phyloP scores from a whole-genome alignment of 1,284 basidiomycete species.

The Boletus calvinii region DNA sequence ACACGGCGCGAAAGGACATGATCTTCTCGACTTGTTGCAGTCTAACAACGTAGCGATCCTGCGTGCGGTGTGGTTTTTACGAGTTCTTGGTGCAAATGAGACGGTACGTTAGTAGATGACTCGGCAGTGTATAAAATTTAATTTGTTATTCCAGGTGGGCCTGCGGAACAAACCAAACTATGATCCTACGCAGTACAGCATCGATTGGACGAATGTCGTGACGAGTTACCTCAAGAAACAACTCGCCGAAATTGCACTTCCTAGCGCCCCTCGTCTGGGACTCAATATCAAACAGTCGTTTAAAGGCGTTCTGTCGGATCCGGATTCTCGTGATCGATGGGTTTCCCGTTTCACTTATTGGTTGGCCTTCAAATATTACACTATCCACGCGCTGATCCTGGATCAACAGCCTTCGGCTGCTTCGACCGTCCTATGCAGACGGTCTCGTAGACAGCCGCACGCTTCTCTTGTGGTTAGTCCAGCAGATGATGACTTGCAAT shows the following conservation, averaged over 20 bases:
- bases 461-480: slow-evolving; percentile 82
- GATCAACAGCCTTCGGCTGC: slow-evolving; percentile 59
- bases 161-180: slow-evolving; percentile 70
- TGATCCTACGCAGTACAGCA: slow-evolving; percentile 81
- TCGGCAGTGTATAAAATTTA: background rate
- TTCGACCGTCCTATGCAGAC: slow-evolving; percentile 78
- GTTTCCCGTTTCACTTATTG: slow-evolving; percentile 79
- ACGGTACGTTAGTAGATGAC: slow-evolving; percentile 50
- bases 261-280: slow-evolving; percentile 70
- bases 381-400: slow-evolving; percentile 7
- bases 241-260: slow-evolving; percentile 79
- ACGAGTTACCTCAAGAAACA: slow-evolving; percentile 91
- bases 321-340: slow-evolving; percentile 73
- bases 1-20: slow-evolving; percentile 90
- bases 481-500: slow-evolving; percentile 74
- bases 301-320: slow-evolving; percentile 72
- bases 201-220: slow-evolving; percentile 87
- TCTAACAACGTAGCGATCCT: slow-evolving; percentile 78
- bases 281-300: slow-evolving; percentile 79
- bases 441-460: slow-evolving; percentile 80
- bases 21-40: slow-evolving; percentile 87
- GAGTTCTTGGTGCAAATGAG: slow-evolving; percentile 94
- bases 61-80: slow-evolving; percentile 93
- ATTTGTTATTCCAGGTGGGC: slow-evolving; percentile 50
- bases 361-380: slow-evolving; percentile 40